phyloP scores from a whole-genome alignment of 441 rosid species.

The Croton laevigatus region DNA sequence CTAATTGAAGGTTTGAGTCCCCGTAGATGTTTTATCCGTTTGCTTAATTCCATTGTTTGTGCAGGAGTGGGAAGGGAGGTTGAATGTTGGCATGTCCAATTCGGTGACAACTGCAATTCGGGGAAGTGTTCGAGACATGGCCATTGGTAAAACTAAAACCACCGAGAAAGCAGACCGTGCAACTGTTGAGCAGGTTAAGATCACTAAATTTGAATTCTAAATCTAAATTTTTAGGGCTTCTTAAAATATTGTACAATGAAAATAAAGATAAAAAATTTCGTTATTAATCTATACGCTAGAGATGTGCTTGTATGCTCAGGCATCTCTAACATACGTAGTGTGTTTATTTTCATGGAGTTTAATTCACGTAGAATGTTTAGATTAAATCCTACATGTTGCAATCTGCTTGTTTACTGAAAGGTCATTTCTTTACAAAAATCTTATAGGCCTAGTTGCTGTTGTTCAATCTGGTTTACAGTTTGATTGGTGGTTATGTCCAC shows the following conservation, averaged over 20 bases:
- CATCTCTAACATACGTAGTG: no score
- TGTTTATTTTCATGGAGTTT: no score
- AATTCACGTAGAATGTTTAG: no score
- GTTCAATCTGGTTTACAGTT: not conserved
- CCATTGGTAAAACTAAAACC: conserved; percentile 68
- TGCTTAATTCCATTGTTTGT: conserved; percentile 6
- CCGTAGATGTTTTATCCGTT: not conserved
- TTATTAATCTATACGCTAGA: no score
- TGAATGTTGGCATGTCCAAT: conserved; percentile 77
- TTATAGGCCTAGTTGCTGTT: not conserved
- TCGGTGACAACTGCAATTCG: conserved; percentile 92
- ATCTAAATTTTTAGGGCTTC: no score
- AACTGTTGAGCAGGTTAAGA: conserved; percentile 80
- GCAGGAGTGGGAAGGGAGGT: conserved; percentile 96
- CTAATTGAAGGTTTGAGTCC: not conserved
- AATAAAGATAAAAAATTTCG: not conserved
- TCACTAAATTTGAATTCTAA: not conserved
- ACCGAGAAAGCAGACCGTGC: conserved; percentile 93
- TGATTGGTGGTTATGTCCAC: not conserved
- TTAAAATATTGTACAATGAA: not conserved
- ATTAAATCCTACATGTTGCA: no score
- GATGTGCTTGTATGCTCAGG: no score
- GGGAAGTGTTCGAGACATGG: conserved; percentile 67
- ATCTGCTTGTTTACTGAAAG: no score
- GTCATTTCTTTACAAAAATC: no score